A percentile compares a stretch with the other conserved stretches of the same genome.
These are phyloP conservation scores for Yarrowia divulgata DNA, from an alignment of 805 yeast genomes.

Conservation along the genomic window DNA sequence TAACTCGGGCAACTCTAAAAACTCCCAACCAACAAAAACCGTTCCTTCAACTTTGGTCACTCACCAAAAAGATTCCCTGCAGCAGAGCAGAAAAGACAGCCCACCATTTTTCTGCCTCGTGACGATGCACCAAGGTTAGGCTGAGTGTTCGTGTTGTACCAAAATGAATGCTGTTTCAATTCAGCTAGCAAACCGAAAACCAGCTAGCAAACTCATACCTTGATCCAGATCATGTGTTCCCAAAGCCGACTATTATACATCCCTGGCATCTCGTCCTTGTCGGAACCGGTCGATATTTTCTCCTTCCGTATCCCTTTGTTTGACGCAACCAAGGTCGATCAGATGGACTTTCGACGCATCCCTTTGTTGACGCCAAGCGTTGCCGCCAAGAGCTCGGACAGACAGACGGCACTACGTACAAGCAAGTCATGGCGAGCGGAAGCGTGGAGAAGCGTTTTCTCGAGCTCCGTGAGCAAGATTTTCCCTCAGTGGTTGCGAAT, in stretches of 20 bases:
- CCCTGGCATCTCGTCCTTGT: neutral
- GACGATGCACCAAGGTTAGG: too few species aligned
- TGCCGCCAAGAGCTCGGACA: neutral
- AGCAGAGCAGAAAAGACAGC: neutral
- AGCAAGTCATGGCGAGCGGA: conserved; percentile 2
- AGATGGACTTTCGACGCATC: conserved; percentile 8
- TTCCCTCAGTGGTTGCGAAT: neutral
- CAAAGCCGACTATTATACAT: conserved; percentile 1
- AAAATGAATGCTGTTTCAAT: too few species aligned
- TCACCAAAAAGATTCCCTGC: conserved; percentile 13
- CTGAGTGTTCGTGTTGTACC: too few species aligned
- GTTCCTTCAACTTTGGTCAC: neutral
- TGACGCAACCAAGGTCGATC: neutral
- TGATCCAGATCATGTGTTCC: neutral
- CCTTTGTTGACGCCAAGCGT: conserved; percentile 12
- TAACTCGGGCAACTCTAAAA: neutral
- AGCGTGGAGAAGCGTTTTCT: neutral
- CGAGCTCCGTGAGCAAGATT: neutral
- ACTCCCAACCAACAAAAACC: conserved; percentile 8
- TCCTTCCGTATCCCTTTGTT: conserved; percentile 8
- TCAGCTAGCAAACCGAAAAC: too few species aligned
- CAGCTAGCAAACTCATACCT: too few species aligned
- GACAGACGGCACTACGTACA: conserved; percentile 8
- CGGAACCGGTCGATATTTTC: conserved; percentile 22
- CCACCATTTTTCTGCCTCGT: too few species aligned